A percentile compares a stretch with the other conserved stretches of the same genome.
These are phyloP conservation scores for Alternaria sp. DNA, from an alignment of 2,329 filamentous ascomycete genomes.

Conservation along the genomic window DNA sequence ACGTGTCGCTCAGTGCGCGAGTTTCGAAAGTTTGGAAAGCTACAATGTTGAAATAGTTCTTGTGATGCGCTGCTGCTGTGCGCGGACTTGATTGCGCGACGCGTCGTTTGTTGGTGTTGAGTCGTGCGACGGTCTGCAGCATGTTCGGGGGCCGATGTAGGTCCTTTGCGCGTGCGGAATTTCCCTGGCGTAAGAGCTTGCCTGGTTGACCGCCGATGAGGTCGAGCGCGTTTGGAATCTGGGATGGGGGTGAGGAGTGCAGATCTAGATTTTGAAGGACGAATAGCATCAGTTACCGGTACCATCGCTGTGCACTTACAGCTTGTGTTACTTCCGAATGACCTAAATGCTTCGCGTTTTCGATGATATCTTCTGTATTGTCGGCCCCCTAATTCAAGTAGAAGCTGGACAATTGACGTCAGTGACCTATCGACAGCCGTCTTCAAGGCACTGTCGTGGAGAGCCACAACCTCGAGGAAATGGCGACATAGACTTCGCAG, in stretches of 20 bases:
- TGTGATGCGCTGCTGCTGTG: not conserved
- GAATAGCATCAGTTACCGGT: not conserved
- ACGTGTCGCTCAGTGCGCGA: not conserved
- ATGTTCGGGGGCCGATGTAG: constrained; percentile 5
- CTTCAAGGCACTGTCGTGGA: constrained; percentile 1
- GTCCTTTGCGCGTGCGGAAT: constrained; percentile 2
- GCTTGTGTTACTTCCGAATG: not conserved
- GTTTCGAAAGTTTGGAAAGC: not conserved
- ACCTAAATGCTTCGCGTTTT: not conserved
- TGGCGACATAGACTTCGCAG: not conserved
- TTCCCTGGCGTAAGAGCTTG: not conserved
- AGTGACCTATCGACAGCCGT: not conserved
- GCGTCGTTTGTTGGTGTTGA: not conserved
- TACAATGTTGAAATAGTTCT: not conserved
- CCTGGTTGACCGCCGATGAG: not conserved
- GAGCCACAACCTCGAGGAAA: not conserved
- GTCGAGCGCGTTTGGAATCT: not conserved
- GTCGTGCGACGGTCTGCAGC: not conserved
- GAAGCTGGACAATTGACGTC: not conserved
- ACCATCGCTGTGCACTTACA: not conserved
- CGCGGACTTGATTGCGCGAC: not conserved
- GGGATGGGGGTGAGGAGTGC: not conserved
- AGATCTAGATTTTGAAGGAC: not conserved
- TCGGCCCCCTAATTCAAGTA: not conserved
- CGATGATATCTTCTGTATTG: not conserved